These are phyloP conservation scores for Colletotrichum sp. DNA, from an alignment of 2,329 filamentous ascomycete species.

Conservation along the genomic window DNA sequence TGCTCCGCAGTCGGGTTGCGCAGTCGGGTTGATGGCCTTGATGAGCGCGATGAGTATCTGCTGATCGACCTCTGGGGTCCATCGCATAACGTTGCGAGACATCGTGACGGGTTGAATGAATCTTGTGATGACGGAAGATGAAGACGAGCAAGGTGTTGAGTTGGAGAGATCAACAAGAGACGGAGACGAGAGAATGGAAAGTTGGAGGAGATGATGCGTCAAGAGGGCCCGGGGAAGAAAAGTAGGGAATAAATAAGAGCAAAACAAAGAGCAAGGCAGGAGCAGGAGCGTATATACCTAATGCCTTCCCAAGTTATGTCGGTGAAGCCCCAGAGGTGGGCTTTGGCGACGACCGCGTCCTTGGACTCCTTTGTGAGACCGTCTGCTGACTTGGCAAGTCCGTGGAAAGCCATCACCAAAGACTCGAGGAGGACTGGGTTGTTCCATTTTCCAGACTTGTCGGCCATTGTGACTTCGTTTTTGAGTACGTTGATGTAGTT, in stretches of 20 bases:
- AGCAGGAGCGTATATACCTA: slow-evolving; percentile 35
- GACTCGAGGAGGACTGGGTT: slow-evolving; percentile 37
- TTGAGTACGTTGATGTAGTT: neutral
- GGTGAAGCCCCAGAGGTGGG: slow-evolving; percentile 34
- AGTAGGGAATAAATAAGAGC: neutral
- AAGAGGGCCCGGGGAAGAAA: neutral
- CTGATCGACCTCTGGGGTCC: slow-evolving; percentile 47
- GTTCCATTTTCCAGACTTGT: slow-evolving; percentile 31
- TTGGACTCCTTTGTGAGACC: slow-evolving; percentile 32
- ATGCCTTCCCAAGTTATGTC: slow-evolving; percentile 49
- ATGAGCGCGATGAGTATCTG: slow-evolving; percentile 48
- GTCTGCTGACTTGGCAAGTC: slow-evolving; percentile 27
- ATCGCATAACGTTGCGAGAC: slow-evolving; percentile 38
- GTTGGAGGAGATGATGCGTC: neutral
- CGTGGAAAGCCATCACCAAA: slow-evolving; percentile 37
- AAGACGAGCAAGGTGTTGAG: neutral
- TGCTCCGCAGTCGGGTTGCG: slow-evolving; percentile 32
- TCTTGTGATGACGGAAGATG: neutral
- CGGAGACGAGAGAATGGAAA: neutral
- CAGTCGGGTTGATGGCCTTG: slow-evolving; percentile 37
- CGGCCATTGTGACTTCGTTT: slow-evolving; percentile 6
- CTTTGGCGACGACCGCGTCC: slow-evolving; percentile 34
- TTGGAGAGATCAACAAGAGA: neutral
- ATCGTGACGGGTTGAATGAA: neutral
- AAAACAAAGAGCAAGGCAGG: neutral